A percentile compares a stretch with the other conserved stretches of the same genome.
Conservation (phyloP, 2,329 filamentous ascomycete genomes). For the Apiospora aurea region DNA sequence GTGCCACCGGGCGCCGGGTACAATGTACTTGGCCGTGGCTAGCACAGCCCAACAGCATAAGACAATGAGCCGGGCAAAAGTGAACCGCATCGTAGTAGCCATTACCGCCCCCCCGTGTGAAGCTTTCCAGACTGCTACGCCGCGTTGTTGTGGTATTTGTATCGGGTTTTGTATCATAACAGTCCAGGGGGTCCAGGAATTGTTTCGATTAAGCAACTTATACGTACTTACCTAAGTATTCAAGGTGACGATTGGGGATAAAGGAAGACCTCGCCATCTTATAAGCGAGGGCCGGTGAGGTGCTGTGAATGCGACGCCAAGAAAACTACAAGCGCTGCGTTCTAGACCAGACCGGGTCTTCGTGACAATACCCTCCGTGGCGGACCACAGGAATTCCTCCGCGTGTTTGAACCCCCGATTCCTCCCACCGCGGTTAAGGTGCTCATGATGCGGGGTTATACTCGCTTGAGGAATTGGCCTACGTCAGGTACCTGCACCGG, state of each 20-base stretch:
- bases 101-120: not conserved
- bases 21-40: conserved; percentile 60
- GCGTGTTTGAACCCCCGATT: not conserved
- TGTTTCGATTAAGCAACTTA: too few species aligned
- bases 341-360: not conserved
- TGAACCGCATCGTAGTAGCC: not conserved
- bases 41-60: conserved; percentile 32
- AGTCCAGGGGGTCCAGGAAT: not conserved
- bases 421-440: not conserved
- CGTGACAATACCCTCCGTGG: conserved; percentile 23
- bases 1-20: conserved; percentile 66
- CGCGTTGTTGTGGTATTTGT: not conserved
- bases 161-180: not conserved
- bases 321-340: not conserved
- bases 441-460: conserved; percentile 15
- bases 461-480: conserved; percentile 21
- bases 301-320: not conserved
- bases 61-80: conserved; percentile 22
- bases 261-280: not conserved
- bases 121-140: not conserved
- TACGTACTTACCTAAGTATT: not conserved
- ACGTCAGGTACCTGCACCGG: not conserved
- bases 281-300: not conserved
- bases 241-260: not conserved
- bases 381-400: conserved; percentile 21